phyloP scores from a whole-genome alignment of 2,329 filamentous ascomycete genomes.

The Pyricularia sp. region DNA sequence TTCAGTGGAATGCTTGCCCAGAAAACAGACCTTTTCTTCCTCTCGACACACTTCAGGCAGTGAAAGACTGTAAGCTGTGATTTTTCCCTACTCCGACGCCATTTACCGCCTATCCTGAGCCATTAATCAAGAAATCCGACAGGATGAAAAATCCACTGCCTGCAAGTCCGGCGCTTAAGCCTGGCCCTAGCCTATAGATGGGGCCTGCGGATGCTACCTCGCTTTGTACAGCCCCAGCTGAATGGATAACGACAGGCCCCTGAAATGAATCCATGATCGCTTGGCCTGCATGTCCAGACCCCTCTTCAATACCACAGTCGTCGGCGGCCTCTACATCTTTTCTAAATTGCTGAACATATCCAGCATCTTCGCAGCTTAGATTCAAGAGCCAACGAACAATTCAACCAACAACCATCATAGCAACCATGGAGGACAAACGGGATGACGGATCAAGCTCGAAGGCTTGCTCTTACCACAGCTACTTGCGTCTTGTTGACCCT shows the following conservation, averaged over 20 bases:
- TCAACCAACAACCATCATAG: neutral
- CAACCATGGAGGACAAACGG: neutral
- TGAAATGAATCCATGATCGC: neutral
- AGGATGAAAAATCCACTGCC: neutral
- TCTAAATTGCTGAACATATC: neutral
- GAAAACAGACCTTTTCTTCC: neutral
- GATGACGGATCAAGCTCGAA: neutral
- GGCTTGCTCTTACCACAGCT: neutral
- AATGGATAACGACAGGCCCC: neutral
- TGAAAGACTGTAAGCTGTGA: too few species aligned
- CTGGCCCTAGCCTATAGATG: neutral
- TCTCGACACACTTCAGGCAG: too few species aligned
- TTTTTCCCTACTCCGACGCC: too few species aligned
- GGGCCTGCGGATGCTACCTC: neutral
- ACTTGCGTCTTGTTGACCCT: neutral
- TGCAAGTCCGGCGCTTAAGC: neutral
- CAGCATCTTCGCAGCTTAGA: neutral
- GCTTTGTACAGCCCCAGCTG: neutral
- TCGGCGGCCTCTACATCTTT: neutral
- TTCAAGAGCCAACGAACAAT: neutral
- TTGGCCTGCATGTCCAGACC: neutral
- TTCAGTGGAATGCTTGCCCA: neutral
- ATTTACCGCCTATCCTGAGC: neutral
- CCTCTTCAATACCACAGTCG: neutral
- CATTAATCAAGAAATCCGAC: neutral